Evolutionary conservation across 2,329 filamentous ascomycete genomes (phyloP), one percentile per base, ranked within the genome.

Genomic region (Laburnicola sp.): DNA sequence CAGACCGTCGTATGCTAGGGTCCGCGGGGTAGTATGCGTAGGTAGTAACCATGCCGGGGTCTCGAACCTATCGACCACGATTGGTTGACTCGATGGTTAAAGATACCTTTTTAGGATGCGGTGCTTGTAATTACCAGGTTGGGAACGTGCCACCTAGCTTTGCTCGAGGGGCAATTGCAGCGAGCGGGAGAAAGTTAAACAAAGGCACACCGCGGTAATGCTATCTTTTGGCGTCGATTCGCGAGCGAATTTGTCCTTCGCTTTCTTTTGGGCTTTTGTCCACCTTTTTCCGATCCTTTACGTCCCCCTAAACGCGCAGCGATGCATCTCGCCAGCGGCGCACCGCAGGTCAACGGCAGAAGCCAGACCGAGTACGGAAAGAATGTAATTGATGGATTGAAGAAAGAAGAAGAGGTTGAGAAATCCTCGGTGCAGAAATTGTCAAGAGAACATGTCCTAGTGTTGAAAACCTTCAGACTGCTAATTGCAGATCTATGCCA

Each of bases 401-500:
- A 60, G 39, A 54, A 62, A 38, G 64, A 66, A 49, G 65, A 64
- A 16, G 50, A 60, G 42, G 48, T 58, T 3, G 64, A 67, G 45
- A 41, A 54, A 7, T 39, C 53, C 6, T 48, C 58, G 1, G 54
- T 63, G 9, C 45, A 54, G 25, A 63, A 56, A 26, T 47, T 67
- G 10, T 65, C 63, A 28, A 44, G 56, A 9, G 64, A 70, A 37
- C 74, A 76, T 57, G 78, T 84, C 42, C 48, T 62, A 7, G 81
- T 85, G 1, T 70, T 87, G 36, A 78, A 78, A 60, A 82, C 79
- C n/a, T 86, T 86, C 64, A 76, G 85, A 46, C 75, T 81, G 39
- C 72, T 88, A 9, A 85, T 88, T 52, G 83, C 85, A 32, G 86
- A 88, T 64, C 73, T 88, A 2, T 87, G 84, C 64, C 78, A 87